Conservation (phyloP, 164 flowering plant species). For the Magnolia sinica region DNA sequence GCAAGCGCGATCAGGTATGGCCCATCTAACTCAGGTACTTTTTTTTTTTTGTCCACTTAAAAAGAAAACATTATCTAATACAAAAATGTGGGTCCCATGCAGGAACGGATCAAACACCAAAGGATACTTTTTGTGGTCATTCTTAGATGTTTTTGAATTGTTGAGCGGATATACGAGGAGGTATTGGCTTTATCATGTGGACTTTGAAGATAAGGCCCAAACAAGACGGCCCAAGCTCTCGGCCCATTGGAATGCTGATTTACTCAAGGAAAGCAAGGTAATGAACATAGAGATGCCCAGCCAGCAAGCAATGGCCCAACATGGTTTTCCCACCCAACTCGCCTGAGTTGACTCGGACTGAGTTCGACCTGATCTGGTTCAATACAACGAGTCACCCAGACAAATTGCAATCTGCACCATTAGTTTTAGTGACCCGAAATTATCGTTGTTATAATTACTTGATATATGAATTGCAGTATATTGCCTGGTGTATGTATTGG, state of each 20-base stretch:
- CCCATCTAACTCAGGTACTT: background rate
- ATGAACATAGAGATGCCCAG: background rate
- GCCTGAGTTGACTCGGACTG: too few relatives aligned
- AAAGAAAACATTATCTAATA: too few relatives aligned
- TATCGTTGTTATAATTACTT: too few relatives aligned
- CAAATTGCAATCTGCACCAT: too few relatives aligned
- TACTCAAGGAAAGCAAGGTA: conserved; percentile 23
- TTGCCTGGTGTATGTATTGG: too few relatives aligned
- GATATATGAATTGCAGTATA: too few relatives aligned
- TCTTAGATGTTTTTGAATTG: conserved; percentile 49
- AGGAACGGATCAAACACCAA: conserved; percentile 47
- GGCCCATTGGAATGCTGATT: conserved; percentile 37
- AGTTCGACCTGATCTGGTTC: too few relatives aligned
- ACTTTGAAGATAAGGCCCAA: conserved; percentile 25
- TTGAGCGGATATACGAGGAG: conserved; percentile 26
- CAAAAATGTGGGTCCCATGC: background rate
- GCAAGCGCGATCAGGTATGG: conserved; percentile 38
- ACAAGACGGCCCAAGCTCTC: conserved; percentile 32
- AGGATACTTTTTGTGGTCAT: conserved; percentile 51
- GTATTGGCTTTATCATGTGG: conserved; percentile 35
- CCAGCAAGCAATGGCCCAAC: background rate
- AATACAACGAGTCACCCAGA: too few relatives aligned
- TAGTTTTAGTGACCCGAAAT: too few relatives aligned
- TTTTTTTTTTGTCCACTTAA: too few relatives aligned
- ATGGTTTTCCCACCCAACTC: too few relatives aligned